Evolutionary conservation across 345 rosid genomes (phyloP).

Genomic region (Erysimum cheiranthoides): DNA sequence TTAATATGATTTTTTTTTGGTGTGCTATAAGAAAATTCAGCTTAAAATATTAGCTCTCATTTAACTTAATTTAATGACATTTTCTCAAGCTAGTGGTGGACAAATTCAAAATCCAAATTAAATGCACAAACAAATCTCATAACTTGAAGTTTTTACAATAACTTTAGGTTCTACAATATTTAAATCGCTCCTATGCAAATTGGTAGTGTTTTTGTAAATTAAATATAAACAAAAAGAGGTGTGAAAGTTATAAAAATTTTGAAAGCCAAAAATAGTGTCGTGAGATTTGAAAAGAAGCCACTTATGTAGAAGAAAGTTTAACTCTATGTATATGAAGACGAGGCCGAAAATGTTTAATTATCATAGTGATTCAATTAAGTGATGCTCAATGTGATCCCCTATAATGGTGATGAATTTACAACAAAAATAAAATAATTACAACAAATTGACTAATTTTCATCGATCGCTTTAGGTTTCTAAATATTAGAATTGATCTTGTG

Average conservation of each 20-base stretch:
- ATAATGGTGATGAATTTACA: too few species aligned
- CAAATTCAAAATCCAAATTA: not conserved
- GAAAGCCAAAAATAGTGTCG: too few species aligned
- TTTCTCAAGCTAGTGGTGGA: not conserved
- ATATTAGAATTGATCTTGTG: too few species aligned
- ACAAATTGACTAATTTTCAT: too few species aligned
- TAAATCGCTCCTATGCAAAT: not conserved
- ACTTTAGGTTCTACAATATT: not conserved
- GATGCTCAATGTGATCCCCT: not conserved
- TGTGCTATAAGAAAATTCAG: too few species aligned
- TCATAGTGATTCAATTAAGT: not conserved
- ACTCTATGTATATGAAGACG: too few species aligned
- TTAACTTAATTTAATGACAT: not conserved
- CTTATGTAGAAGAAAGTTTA: too few species aligned
- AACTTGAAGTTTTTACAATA: not conserved
- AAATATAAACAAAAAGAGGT: not conserved
- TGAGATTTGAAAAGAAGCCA: too few species aligned
- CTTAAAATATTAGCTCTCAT: not conserved
- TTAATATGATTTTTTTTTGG: too few species aligned
- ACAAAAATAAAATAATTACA: too few species aligned
- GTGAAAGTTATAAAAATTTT: not conserved
- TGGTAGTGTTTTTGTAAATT: not conserved
- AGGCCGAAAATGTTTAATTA: too few species aligned
- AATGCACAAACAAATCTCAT: not conserved
- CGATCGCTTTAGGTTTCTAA: too few species aligned